Conservation (phyloP, 495 filamentous ascomycete species). For the Penicillium turbatum region DNA sequence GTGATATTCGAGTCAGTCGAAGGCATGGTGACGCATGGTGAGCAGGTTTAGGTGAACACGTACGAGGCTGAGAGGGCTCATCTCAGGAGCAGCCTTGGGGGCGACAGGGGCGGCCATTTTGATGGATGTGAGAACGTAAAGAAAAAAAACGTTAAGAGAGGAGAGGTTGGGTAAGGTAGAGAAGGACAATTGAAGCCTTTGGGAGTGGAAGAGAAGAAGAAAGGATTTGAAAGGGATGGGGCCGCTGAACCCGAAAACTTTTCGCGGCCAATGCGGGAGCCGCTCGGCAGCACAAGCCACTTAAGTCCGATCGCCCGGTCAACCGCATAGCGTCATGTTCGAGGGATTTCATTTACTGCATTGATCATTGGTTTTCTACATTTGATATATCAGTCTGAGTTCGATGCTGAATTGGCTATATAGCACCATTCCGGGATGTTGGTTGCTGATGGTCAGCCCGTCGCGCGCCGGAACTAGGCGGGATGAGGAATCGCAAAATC, state of each 20-base stretch:
- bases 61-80: conserved; percentile 49
- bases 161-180: conserved; percentile 14
- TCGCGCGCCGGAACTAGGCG: conserved; percentile 1
- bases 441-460: not conserved
- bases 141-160: conserved; percentile 17
- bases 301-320: conserved; percentile 32
- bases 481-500: not conserved
- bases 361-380: not conserved
- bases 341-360: not conserved
- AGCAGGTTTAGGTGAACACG: not conserved
- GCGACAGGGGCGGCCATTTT: conserved; percentile 45
- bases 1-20: conserved; percentile 48
- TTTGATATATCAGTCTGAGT: not conserved
- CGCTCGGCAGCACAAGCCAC: conserved; percentile 19
- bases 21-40: not conserved
- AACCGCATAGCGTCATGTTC: conserved; percentile 12
- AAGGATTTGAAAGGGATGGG: conserved; percentile 38
- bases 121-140: conserved; percentile 15
- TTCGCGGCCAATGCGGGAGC: conserved; percentile 38
- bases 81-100: conserved; percentile 29
- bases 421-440: not conserved
- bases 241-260: conserved; percentile 23
- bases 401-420: not conserved
- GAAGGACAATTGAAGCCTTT: conserved; percentile 18
- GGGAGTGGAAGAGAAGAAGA: conserved; percentile 15